Percentiles rank a stretch among this genome's conserved stretches.
phyloP scores from a whole-genome alignment of 2,329 filamentous ascomycete genomes.

The Paecilomyces dactylethromorphus region DNA sequence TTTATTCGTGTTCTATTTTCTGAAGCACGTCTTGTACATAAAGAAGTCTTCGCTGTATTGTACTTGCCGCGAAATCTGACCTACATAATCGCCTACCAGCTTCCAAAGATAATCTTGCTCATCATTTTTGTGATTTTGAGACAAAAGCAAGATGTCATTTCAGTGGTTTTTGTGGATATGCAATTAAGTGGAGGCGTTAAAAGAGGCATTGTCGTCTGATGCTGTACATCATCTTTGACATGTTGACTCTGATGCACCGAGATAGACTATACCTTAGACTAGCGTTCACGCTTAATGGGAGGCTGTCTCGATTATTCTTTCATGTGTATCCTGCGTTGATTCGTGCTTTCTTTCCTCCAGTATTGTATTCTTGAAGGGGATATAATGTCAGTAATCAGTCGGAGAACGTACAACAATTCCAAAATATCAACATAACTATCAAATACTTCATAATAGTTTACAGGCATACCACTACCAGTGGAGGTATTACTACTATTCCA shows the following conservation, averaged over 20 bases:
- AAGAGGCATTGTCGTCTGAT: not conserved
- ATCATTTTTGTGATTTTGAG: not conserved
- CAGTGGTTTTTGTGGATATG: not conserved
- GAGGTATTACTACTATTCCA: no score
- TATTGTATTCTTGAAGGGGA: not conserved
- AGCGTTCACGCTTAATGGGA: not conserved
- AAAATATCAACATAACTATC: not conserved
- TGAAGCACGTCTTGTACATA: not conserved
- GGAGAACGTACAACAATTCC: not conserved
- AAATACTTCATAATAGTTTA: not conserved
- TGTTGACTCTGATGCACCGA: not conserved
- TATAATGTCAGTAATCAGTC: not conserved
- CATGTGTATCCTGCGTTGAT: not conserved
- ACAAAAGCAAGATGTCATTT: not conserved
- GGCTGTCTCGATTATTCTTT: not conserved
- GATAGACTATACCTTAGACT: not conserved
- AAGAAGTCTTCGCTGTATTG: not conserved
- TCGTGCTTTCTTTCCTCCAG: not conserved
- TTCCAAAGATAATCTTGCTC: not conserved
- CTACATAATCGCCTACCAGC: not conserved
- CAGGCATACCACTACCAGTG: no score
- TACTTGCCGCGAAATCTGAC: not conserved
- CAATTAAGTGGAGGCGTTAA: not conserved
- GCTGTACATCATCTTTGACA: not conserved
- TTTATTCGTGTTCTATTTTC: constrained; percentile 4